Percentiles rank a stretch among this genome's conserved stretches.
These are phyloP conservation scores for Sporothrix luriei DNA, from an alignment of 2,329 filamentous ascomycete species.

Conservation along the genomic window DNA sequence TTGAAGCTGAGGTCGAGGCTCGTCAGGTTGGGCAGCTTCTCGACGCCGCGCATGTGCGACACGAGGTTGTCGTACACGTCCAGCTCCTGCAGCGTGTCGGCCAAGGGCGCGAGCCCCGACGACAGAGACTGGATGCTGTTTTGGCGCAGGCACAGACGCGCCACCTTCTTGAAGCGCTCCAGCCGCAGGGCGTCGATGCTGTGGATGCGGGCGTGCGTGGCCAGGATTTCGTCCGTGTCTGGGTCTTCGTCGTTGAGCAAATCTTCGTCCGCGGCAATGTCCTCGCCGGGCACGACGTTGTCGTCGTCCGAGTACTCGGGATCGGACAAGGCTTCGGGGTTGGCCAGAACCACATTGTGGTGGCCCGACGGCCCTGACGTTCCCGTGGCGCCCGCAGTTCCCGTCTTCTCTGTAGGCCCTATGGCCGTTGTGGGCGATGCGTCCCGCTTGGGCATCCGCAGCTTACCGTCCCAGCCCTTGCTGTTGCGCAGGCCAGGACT, in stretches of 20 bases:
- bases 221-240: constrained; percentile 76
- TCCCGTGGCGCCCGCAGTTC: constrained; percentile 22
- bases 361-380: no score
- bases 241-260: constrained; percentile 62
- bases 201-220: constrained; percentile 81
- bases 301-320: constrained; percentile 79
- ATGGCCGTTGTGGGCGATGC: background rate
- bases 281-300: constrained; percentile 68
- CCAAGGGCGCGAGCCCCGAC: constrained; percentile 61
- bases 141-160: constrained; percentile 85
- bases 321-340: constrained; percentile 81
- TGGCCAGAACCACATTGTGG: constrained; percentile 60
- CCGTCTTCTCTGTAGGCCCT: background rate
- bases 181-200: constrained; percentile 78
- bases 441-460: constrained; percentile 66
- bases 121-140: constrained; percentile 78
- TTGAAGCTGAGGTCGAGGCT: constrained; percentile 94
- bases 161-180: constrained; percentile 76
- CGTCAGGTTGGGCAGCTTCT: constrained; percentile 73
- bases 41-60: constrained; percentile 79
- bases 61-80: constrained; percentile 98
- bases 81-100: constrained; percentile 72
- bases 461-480: constrained; percentile 82
- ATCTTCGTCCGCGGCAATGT: constrained; percentile 79
- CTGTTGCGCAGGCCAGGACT: constrained; percentile 59